phyloP scores from a whole-genome alignment of 1,284 basidiomycete species.

The Sphagnurus paluster region DNA sequence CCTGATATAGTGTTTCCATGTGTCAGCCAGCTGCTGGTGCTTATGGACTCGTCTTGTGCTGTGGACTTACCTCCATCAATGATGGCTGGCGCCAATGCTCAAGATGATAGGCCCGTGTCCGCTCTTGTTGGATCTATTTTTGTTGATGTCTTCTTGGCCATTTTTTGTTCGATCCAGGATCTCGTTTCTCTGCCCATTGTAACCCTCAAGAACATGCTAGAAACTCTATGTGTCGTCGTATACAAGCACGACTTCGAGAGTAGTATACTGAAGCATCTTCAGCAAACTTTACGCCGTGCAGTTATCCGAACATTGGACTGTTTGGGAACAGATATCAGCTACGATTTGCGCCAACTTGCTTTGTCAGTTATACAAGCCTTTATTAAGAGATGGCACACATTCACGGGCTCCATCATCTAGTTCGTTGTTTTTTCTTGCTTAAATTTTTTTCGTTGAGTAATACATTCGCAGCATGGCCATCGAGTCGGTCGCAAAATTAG shows the following conservation, averaged over 20 bases:
- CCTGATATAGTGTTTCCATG: constrained; percentile 50
- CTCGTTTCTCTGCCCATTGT: constrained; percentile 48
- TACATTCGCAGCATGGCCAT: constrained; percentile 40
- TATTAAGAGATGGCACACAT: constrained; percentile 55
- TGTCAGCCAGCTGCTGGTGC: constrained; percentile 51
- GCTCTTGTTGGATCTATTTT: constrained; percentile 62
- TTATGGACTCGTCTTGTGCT: constrained; percentile 58
- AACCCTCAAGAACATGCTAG: constrained; percentile 57
- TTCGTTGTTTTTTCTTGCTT: constrained; percentile 29
- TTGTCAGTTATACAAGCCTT: constrained; percentile 61
- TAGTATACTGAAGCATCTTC: constrained; percentile 49
- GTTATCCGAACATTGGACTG: constrained; percentile 52
- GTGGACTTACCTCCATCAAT: constrained; percentile 48
- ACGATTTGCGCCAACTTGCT: constrained; percentile 64
- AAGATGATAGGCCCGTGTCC: constrained; percentile 43
- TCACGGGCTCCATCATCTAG: constrained; percentile 55
- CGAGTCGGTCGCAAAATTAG: constrained; percentile 47
- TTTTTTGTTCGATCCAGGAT: constrained; percentile 46
- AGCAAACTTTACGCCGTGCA: constrained; percentile 50
- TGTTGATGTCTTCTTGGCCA: constrained; percentile 54
- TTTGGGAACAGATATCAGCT: constrained; percentile 51
- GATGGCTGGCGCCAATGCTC: constrained; percentile 43
- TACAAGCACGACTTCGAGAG: constrained; percentile 71
- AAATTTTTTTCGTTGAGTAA: background rate
- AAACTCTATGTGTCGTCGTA: constrained; percentile 60